Percentiles rank a stretch among this genome's conserved stretches.
Evolutionary conservation across 257 asterid genomes (phyloP).

Genomic region (Ilex aquifolium): DNA sequence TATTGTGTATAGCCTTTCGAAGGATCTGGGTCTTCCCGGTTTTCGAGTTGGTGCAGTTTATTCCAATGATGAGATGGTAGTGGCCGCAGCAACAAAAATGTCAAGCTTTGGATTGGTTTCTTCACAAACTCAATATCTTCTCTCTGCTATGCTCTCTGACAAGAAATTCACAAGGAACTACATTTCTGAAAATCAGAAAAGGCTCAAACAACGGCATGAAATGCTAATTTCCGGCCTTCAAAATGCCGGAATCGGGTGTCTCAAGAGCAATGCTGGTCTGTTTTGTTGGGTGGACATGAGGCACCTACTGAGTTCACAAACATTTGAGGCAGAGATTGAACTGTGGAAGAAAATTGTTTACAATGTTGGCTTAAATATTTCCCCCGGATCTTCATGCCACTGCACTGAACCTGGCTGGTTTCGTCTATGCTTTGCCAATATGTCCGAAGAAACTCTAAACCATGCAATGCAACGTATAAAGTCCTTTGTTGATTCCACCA

Average conservation of each 20-base stretch:
- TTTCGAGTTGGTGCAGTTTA: constrained; percentile 78
- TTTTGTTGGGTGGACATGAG: constrained; percentile 91
- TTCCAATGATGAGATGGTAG: constrained; percentile 53
- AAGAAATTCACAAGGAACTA: constrained; percentile 42
- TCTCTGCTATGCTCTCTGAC: constrained; percentile 67
- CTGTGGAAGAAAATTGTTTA: constrained; percentile 77
- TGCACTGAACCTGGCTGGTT: constrained; percentile 87
- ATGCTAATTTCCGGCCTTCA: constrained; percentile 49
- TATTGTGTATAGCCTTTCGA: constrained; percentile 75
- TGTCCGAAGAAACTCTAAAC: constrained; percentile 62
- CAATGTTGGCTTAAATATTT: constrained; percentile 70
- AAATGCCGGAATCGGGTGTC: constrained; percentile 42
- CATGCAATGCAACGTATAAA: constrained; percentile 51
- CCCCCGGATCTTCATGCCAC: constrained; percentile 87
- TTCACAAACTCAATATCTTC: constrained; percentile 67
- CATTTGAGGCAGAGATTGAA: constrained; percentile 61
- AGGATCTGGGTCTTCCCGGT: constrained; percentile 86
- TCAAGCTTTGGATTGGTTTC: constrained; percentile 84
- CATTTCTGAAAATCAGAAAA: constrained; percentile 38
- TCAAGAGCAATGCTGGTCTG: constrained; percentile 65
- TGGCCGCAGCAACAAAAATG: constrained; percentile 82
- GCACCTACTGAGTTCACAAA: constrained; percentile 39
- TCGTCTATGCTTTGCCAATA: constrained; percentile 74
- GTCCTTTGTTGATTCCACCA: constrained; percentile 29
- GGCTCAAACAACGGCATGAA: constrained; percentile 52